Percentiles rank a stretch among this genome's conserved stretches.
phyloP scores from a whole-genome alignment of 345 rosid genomes.

The Mercurialis annua region DNA sequence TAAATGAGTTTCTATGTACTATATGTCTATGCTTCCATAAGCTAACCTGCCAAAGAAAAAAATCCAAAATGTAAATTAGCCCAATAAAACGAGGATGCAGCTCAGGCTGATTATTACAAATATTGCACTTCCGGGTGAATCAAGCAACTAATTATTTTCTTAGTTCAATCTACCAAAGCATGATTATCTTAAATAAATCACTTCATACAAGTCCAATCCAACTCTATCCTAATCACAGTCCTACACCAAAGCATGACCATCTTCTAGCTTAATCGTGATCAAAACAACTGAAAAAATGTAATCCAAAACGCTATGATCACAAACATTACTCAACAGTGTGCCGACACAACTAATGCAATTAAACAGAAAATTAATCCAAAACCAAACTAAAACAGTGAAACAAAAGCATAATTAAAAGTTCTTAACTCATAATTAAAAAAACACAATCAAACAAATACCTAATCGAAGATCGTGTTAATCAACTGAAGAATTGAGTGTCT shows the following conservation, averaged over 20 bases:
- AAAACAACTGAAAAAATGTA: too few species aligned
- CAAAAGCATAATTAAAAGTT: not conserved
- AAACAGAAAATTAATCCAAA: too few species aligned
- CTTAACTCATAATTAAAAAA: not conserved
- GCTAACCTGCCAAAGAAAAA: constrained; percentile 37
- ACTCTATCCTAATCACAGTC: not conserved
- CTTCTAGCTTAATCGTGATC: not conserved
- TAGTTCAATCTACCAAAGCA: not conserved
- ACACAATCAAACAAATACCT: not conserved
- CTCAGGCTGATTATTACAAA: not conserved
- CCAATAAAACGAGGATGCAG: not conserved
- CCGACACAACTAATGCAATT: too few species aligned
- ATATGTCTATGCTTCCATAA: constrained; percentile 31
- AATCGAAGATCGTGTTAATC: not conserved
- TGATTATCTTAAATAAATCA: not conserved
- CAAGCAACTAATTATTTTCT: not conserved
- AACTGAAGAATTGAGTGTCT: too few species aligned
- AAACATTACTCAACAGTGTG: not conserved
- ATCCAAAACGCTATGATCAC: not conserved
- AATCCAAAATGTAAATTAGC: not conserved
- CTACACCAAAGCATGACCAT: too few species aligned
- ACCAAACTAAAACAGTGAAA: not conserved
- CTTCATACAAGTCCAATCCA: not conserved
- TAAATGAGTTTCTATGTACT: constrained; percentile 5
- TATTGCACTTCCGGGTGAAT: not conserved